phyloP scores from a whole-genome alignment of 805 yeast species.

The Sugiyamaella marilandica region DNA sequence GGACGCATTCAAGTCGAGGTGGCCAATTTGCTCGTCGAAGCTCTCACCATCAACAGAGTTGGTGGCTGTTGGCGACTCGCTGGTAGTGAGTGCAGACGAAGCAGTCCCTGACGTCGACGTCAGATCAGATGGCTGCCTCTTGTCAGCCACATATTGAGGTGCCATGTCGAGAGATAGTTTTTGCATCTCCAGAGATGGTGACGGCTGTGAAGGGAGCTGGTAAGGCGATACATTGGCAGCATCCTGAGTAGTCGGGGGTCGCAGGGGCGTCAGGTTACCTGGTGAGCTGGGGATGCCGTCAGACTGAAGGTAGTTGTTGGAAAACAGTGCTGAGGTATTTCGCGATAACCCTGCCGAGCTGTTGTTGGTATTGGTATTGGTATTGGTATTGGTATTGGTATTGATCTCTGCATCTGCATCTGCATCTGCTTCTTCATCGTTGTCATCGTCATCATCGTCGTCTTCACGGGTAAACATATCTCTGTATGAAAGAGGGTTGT shows the following conservation, averaged over 20 bases:
- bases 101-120: neutral
- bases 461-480: conserved; percentile 19
- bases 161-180: conserved; percentile 7
- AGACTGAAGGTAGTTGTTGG: conserved; percentile 39
- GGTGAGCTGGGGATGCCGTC: conserved; percentile 38
- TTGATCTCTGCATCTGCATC: conserved; percentile 23
- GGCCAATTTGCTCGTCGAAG: conserved; percentile 15
- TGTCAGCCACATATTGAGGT: neutral
- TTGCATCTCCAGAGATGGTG: conserved; percentile 4
- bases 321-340: conserved; percentile 28
- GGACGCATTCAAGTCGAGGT: conserved; percentile 30
- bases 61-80: neutral
- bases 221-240: conserved; percentile 16
- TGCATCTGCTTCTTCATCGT: conserved; percentile 14
- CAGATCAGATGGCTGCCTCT: neutral
- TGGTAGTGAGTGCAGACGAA: neutral
- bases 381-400: conserved; percentile 13
- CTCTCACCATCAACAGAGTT: neutral
- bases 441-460: conserved; percentile 22
- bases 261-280: conserved; percentile 1
- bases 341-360: neutral
- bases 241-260: neutral
- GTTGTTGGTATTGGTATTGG: neutral
- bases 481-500: neutral
- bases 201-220: conserved; percentile 14